Conservation (phyloP, 495 filamentous ascomycete species). For the Hypomontagnella submonticulosa region DNA sequence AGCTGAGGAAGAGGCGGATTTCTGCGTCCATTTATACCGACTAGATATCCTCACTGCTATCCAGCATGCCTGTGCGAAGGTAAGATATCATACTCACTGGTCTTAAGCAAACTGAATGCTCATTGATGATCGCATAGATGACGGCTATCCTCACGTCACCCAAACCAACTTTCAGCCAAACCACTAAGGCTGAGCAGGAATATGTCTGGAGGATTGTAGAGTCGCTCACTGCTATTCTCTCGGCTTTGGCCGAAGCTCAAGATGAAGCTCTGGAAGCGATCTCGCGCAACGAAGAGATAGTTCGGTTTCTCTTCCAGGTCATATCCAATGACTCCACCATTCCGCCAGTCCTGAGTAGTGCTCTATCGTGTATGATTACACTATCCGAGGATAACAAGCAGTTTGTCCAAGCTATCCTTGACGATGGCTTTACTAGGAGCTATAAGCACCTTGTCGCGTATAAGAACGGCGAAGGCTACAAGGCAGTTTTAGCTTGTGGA, state of each 20-base stretch:
- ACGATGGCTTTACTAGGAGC: conserved; percentile 50
- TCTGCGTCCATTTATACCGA: conserved; percentile 69
- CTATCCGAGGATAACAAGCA: conserved; percentile 66
- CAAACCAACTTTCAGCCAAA: conserved; percentile 53
- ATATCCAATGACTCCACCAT: conserved; percentile 47
- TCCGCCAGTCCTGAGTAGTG: conserved; percentile 54
- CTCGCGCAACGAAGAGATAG: conserved; percentile 55
- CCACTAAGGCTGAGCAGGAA: conserved; percentile 60
- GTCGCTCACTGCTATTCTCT: conserved; percentile 58
- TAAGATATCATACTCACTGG: conserved; percentile 46
- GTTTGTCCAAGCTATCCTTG: conserved; percentile 56
- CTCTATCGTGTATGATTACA: conserved; percentile 62
- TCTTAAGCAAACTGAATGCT: background rate
- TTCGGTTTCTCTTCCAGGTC: conserved; percentile 63
- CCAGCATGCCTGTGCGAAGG: conserved; percentile 60
- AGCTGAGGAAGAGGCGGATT: conserved; percentile 68
- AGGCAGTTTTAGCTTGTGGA: conserved; percentile 59
- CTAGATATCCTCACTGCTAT: conserved; percentile 67
- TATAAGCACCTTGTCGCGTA: conserved; percentile 54
- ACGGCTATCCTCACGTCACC: conserved; percentile 54
- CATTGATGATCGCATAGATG: conserved; percentile 51
- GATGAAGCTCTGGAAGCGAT: conserved; percentile 66
- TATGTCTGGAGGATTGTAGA: conserved; percentile 61
- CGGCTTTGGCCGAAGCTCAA: conserved; percentile 60
- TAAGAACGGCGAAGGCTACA: conserved; percentile 48